phyloP scores from a whole-genome alignment of 2,329 filamentous ascomycete genomes.

The Colletotrichum sidae region DNA sequence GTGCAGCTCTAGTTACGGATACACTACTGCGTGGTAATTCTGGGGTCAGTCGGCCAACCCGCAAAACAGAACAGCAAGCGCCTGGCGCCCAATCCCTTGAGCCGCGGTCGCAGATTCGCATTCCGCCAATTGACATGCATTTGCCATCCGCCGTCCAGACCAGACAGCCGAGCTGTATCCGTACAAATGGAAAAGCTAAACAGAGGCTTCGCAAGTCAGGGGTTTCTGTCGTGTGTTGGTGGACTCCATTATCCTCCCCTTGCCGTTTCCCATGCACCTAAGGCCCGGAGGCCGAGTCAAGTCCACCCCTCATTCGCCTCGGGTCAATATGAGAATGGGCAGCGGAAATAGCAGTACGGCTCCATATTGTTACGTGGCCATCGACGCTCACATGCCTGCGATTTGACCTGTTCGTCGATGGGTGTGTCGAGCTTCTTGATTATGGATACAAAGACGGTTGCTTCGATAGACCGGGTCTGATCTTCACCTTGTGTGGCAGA shows the following conservation, averaged over 20 bases:
- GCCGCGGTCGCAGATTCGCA: constrained; percentile 32
- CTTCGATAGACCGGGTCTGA: too few relatives aligned
- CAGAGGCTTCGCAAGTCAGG: constrained; percentile 24
- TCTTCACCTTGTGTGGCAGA: too few relatives aligned
- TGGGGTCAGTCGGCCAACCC: constrained; percentile 17
- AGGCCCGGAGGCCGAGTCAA: constrained; percentile 32
- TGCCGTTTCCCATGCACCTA: background rate
- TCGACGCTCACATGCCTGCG: constrained; percentile 12
- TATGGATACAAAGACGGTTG: background rate
- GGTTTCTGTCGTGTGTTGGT: background rate
- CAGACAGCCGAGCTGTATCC: constrained; percentile 32
- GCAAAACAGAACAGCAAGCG: constrained; percentile 3
- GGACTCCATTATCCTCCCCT: background rate
- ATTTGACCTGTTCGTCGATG: constrained; percentile 3
- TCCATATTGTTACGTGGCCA: background rate
- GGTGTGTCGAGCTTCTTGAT: background rate
- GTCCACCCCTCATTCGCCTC: constrained; percentile 12
- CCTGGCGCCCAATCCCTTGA: constrained; percentile 27
- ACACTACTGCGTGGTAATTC: too few relatives aligned
- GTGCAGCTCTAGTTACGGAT: too few relatives aligned
- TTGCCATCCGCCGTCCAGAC: background rate
- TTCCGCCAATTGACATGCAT: constrained; percentile 32
- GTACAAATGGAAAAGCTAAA: constrained; percentile 27
- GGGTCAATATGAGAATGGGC: background rate
- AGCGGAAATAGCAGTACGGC: constrained; percentile 21